These are phyloP conservation scores for Prosopis cineraria DNA, from an alignment of 306 rosid genomes.

Conservation along the genomic window DNA sequence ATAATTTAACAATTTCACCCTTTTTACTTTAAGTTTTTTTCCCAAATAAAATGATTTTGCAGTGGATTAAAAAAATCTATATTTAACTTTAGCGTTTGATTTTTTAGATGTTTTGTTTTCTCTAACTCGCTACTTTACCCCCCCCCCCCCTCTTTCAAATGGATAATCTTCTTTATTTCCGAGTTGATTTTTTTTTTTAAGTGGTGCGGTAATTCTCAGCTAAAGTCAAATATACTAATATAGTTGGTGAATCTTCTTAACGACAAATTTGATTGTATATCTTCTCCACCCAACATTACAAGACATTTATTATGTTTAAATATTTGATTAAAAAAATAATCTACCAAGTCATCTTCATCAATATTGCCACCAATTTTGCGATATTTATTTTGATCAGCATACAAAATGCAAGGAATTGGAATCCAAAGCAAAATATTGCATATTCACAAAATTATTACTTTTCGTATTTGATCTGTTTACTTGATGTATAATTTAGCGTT, in stretches of 20 bases:
- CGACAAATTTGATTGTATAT: conserved; percentile 16
- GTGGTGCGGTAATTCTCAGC: neutral
- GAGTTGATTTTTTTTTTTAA: neutral
- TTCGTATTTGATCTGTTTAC: neutral
- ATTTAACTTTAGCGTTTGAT: neutral
- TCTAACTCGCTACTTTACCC: neutral
- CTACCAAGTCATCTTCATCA: neutral
- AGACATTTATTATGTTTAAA: conserved; percentile 9
- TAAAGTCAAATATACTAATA: conserved; percentile 17
- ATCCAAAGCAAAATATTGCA: conserved; percentile 1
- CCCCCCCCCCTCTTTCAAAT: no score
- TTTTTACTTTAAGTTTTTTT: neutral
- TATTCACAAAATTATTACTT: neutral
- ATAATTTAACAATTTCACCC: neutral
- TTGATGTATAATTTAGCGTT: neutral
- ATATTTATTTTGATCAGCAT: neutral
- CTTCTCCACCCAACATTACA: neutral
- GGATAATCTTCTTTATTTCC: neutral
- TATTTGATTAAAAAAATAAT: neutral
- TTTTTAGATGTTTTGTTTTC: neutral
- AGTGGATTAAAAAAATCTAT: neutral
- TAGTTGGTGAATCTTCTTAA: conserved; percentile 28
- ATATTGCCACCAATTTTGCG: neutral
- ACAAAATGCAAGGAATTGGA: conserved; percentile 9
- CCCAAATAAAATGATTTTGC: neutral